A percentile compares a stretch with the other conserved stretches of the same genome.
phyloP scores from a whole-genome alignment of 78 protist genomes.

The Fonticula alba region DNA sequence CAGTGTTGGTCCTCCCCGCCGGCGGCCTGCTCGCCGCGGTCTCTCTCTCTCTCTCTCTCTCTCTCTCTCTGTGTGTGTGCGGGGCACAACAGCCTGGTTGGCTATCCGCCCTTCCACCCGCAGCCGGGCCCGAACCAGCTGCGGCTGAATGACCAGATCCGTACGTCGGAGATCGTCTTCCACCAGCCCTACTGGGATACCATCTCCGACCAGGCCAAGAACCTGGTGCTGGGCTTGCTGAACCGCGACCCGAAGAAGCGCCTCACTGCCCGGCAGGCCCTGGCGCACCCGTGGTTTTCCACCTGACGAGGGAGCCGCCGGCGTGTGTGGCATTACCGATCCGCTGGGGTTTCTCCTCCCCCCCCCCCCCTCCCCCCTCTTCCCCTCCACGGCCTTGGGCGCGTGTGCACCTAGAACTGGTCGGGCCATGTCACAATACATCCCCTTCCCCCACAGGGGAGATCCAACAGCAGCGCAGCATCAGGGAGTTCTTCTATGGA shows the following conservation, averaged over 20 bases:
- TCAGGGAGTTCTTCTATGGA: too few relatives aligned
- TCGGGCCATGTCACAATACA: too few relatives aligned
- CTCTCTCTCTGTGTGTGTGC: neutral
- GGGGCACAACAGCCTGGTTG: neutral
- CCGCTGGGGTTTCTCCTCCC: too few relatives aligned
- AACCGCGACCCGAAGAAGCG: conserved; percentile 2
- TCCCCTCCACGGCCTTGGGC: too few relatives aligned
- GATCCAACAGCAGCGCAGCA: too few relatives aligned
- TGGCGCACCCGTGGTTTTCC: conserved; percentile 11
- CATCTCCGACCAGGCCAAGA: neutral
- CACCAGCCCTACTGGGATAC: neutral
- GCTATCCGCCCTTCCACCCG: neutral
- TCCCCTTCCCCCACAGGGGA: too few relatives aligned
- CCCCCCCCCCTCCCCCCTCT: too few relatives aligned
- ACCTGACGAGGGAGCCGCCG: too few relatives aligned
- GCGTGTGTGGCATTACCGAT: too few relatives aligned
- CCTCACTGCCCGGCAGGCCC: neutral
- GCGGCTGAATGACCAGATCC: neutral
- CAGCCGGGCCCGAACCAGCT: neutral
- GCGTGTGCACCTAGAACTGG: too few relatives aligned
- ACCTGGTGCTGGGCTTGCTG: neutral
- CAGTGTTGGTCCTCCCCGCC: neutral
- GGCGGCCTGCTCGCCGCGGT: neutral
- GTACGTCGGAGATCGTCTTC: neutral
- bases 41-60: neutral